phyloP scores from a whole-genome alignment of 441 rosid genomes.

The Gossypium gossypioides region DNA sequence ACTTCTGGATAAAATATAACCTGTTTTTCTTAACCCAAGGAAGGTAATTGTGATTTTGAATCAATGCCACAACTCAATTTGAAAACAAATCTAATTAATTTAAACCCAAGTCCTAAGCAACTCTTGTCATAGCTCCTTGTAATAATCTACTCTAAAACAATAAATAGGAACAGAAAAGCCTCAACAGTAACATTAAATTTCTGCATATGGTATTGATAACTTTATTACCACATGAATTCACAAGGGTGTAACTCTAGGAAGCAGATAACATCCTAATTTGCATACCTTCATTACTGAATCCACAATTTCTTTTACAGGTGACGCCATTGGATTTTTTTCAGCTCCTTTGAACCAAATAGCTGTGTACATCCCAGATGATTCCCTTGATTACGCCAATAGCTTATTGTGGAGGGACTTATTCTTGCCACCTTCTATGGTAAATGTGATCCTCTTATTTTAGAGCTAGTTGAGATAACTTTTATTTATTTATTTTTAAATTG shows the following conservation, averaged over 20 bases:
- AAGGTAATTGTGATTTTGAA: background rate
- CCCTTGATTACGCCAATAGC: constrained; percentile 36
- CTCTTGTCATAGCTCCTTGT: background rate
- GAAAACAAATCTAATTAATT: background rate
- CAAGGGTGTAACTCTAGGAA: background rate
- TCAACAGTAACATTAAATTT: background rate
- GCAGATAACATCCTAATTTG: background rate
- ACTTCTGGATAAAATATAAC: background rate
- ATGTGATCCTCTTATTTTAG: constrained; percentile 9
- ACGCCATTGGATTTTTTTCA: constrained; percentile 63
- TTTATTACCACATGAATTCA: background rate
- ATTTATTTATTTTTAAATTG: background rate
- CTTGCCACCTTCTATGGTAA: constrained; percentile 46
- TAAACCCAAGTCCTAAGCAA: background rate
- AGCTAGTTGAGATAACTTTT: background rate
- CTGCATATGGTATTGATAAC: background rate
- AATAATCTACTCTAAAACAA: background rate
- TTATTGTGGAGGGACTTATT: constrained; percentile 64
- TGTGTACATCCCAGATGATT: constrained; percentile 31
- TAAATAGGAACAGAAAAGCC: background rate
- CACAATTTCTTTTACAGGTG: constrained; percentile 44
- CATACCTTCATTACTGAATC: background rate
- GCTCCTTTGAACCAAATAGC: constrained; percentile 70
- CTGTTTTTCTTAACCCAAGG: background rate
- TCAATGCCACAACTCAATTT: background rate